phyloP scores from a whole-genome alignment of 2,329 filamentous ascomycete genomes.

The Cercospora beticola region DNA sequence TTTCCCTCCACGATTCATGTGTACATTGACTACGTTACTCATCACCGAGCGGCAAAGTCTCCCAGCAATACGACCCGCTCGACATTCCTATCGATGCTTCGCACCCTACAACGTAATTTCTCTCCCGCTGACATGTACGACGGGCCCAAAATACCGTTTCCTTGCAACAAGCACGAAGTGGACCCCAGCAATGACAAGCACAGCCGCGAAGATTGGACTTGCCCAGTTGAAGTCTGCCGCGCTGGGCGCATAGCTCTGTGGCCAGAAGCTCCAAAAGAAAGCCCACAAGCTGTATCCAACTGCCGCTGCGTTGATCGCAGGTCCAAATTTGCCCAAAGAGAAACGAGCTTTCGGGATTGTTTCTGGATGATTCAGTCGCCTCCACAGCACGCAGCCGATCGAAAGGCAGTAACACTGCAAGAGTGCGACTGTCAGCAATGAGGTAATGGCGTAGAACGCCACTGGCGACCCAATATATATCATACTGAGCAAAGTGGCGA shows the following conservation, averaged over 20 bases:
- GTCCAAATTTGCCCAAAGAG: constrained; percentile 23
- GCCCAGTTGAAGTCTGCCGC: constrained; percentile 13
- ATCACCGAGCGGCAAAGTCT: background rate
- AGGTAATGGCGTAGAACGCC: constrained; percentile 46
- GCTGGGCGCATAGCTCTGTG: constrained; percentile 7
- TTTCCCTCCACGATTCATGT: background rate
- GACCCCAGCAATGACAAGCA: constrained; percentile 2
- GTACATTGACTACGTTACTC: background rate
- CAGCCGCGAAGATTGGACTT: constrained; percentile 4
- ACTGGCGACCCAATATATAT: constrained; percentile 42
- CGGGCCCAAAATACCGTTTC: constrained; percentile 9
- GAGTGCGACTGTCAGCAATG: constrained; percentile 31
- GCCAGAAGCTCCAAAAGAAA: constrained; percentile 25
- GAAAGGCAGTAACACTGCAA: constrained; percentile 25
- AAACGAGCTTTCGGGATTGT: constrained; percentile 24
- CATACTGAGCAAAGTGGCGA: constrained; percentile 42
- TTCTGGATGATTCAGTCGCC: constrained; percentile 25
- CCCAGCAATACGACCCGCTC: background rate
- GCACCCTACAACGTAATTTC: background rate
- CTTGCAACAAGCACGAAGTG: constrained; percentile 4
- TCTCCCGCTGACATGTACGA: constrained; percentile 4
- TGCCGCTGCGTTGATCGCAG: constrained; percentile 26
- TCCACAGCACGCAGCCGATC: constrained; percentile 32
- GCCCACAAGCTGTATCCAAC: constrained; percentile 22
- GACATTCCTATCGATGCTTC: background rate